phyloP scores from a whole-genome alignment of 441 rosid species.

The Erodium moschatum region DNA sequence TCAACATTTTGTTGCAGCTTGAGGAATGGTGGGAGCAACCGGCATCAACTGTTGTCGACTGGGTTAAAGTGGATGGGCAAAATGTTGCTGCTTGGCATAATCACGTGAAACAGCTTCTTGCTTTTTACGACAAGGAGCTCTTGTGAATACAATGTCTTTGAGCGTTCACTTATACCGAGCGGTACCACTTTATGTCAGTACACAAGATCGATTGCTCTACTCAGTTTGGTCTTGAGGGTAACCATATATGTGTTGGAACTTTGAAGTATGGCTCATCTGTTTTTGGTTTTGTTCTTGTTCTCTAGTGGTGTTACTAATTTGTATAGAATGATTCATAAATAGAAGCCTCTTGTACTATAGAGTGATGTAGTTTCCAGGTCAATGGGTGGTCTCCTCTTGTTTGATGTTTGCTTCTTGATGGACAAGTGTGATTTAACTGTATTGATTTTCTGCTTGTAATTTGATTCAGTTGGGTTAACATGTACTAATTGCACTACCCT shows the following conservation, averaged over 20 bases:
- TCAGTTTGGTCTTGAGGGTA: too few species aligned
- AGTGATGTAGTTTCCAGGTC: background rate
- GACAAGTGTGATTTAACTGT: background rate
- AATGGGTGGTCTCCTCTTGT: background rate
- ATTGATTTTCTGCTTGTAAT: background rate
- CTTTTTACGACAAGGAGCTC: slow-evolving; percentile 64
- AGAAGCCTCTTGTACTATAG: background rate
- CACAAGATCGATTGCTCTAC: too few species aligned
- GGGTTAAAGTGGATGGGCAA: slow-evolving; percentile 80
- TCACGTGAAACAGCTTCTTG: slow-evolving; percentile 83
- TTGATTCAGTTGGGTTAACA: background rate
- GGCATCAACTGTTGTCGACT: slow-evolving; percentile 76
- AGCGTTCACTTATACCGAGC: background rate
- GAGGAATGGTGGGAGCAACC: slow-evolving; percentile 99
- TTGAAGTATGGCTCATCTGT: too few species aligned
- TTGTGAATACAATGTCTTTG: slow-evolving; percentile 25
- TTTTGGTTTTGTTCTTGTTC: background rate
- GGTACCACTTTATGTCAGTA: too few species aligned
- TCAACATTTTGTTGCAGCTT: slow-evolving; percentile 40
- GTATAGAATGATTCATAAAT: slow-evolving; percentile 18
- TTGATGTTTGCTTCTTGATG: too few species aligned
- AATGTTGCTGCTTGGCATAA: slow-evolving; percentile 76
- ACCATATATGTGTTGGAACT: too few species aligned
- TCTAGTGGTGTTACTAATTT: background rate
- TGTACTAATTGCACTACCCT: background rate